These are phyloP conservation scores for Erysiphe pulchra DNA, from an alignment of 2,329 filamentous ascomycete species.

Conservation along the genomic window DNA sequence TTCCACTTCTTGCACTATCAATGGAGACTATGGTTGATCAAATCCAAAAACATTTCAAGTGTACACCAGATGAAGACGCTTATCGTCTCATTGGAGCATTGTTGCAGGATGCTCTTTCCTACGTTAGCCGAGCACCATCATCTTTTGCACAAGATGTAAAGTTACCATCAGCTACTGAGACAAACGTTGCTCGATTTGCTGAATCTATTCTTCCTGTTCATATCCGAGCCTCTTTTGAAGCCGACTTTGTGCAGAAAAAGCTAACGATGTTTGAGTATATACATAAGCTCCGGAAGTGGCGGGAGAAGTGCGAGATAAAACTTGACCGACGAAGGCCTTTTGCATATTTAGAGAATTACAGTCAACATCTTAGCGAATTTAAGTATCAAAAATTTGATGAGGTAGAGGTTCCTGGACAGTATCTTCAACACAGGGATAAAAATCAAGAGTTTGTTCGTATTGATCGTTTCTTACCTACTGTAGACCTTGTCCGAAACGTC, in stretches of 20 bases:
- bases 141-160: slow-evolving; percentile 83
- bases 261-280: slow-evolving; percentile 98
- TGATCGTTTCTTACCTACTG: slow-evolving; percentile 83
- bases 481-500: slow-evolving; percentile 76
- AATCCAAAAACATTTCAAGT: slow-evolving; percentile 98
- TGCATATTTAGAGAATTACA: slow-evolving; percentile 47
- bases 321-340: slow-evolving; percentile 43
- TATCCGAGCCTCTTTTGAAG: slow-evolving; percentile 88
- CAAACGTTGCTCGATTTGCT: slow-evolving; percentile 88
- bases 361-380: slow-evolving; percentile 84
- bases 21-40: slow-evolving; percentile 99
- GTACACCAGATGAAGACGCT: slow-evolving; percentile 90
- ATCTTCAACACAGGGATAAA: slow-evolving; percentile 92
- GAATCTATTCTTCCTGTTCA: slow-evolving; percentile 87
- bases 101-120: slow-evolving; percentile 81
- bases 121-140: slow-evolving; percentile 65
- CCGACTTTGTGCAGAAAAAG: slow-evolving; percentile 84
- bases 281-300: slow-evolving; percentile 82
- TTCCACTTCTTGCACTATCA: slow-evolving; percentile 78
- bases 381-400: slow-evolving; percentile 96
- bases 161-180: slow-evolving; percentile 69
- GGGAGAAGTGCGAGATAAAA: slow-evolving; percentile 94
- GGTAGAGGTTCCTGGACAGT: slow-evolving; percentile 92
- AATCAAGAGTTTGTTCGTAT: slow-evolving; percentile 97
- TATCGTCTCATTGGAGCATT: slow-evolving; percentile 93